Evolutionary conservation across 805 yeast species (phyloP).

Genomic region (Spathaspora passalidarum): DNA sequence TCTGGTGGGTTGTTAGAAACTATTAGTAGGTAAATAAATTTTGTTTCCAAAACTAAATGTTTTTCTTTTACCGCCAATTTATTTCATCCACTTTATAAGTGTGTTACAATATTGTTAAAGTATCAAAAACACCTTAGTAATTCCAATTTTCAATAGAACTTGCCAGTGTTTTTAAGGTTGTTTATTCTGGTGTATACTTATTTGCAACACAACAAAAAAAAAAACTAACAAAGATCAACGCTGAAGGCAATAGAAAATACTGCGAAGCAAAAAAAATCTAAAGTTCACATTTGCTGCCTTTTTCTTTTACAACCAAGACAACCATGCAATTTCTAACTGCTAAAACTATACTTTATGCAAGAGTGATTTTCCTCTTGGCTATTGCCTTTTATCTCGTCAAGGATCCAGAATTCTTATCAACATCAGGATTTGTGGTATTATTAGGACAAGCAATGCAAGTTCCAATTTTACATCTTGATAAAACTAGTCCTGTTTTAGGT

Average conservation of each 20-base stretch:
- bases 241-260: neutral
- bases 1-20: too few relatives aligned
- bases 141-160: too few relatives aligned
- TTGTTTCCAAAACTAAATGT: too few relatives aligned
- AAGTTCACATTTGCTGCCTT: neutral
- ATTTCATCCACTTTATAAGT: too few relatives aligned
- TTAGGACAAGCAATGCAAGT: constrained; percentile 60
- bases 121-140: too few relatives aligned
- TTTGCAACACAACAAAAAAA: neutral
- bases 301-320: neutral
- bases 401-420: constrained; percentile 44
- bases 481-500: constrained; percentile 47
- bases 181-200: neutral
- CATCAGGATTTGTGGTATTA: constrained; percentile 46
- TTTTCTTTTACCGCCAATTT: too few relatives aligned
- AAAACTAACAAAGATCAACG: neutral
- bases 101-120: too few relatives aligned
- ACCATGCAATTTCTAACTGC: constrained; percentile 53
- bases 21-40: too few relatives aligned
- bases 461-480: constrained; percentile 27
- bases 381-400: constrained; percentile 46
- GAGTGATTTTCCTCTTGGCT: constrained; percentile 44
- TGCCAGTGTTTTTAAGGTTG: too few relatives aligned
- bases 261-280: neutral
- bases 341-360: constrained; percentile 43